Conservation (phyloP, 306 rosid species). For the Fragaria vesca region DNA sequence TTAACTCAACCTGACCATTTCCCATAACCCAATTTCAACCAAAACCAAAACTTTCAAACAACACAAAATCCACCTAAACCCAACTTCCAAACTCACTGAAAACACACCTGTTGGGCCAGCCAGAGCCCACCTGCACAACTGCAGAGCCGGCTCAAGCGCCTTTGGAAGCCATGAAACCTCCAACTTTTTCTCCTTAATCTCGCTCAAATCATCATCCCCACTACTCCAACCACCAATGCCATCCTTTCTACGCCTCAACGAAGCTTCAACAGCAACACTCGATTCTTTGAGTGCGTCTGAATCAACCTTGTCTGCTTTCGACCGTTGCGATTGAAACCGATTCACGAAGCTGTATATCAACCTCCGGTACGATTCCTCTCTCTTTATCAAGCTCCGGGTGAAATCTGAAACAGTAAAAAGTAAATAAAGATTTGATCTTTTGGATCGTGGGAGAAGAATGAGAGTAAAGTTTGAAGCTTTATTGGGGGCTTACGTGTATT, state of each 20-base stretch:
- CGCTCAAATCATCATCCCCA: constrained; percentile 52
- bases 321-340: constrained; percentile 51
- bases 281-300: constrained; percentile 33
- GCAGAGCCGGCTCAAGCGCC: constrained; percentile 88
- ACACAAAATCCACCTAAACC: neutral
- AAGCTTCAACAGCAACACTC: constrained; percentile 28
- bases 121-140: constrained; percentile 82
- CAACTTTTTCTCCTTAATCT: constrained; percentile 53
- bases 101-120: constrained; percentile 68
- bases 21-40: neutral
- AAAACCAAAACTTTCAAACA: neutral
- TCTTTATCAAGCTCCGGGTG: constrained; percentile 32
- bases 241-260: constrained; percentile 35
- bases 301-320: constrained; percentile 49
- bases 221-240: constrained; percentile 37
- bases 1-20: neutral
- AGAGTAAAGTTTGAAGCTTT: neutral
- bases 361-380: constrained; percentile 42
- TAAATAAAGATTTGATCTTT: neutral
- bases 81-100: constrained; percentile 1
- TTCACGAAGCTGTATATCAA: constrained; percentile 40
- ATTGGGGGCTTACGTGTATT: constrained; percentile 19
- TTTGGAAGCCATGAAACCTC: constrained; percentile 88
- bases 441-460: neutral
- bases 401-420: constrained; percentile 36